Evolutionary conservation across 139 green algal genomes (phyloP).

Genomic region (Volvox africanus): DNA sequence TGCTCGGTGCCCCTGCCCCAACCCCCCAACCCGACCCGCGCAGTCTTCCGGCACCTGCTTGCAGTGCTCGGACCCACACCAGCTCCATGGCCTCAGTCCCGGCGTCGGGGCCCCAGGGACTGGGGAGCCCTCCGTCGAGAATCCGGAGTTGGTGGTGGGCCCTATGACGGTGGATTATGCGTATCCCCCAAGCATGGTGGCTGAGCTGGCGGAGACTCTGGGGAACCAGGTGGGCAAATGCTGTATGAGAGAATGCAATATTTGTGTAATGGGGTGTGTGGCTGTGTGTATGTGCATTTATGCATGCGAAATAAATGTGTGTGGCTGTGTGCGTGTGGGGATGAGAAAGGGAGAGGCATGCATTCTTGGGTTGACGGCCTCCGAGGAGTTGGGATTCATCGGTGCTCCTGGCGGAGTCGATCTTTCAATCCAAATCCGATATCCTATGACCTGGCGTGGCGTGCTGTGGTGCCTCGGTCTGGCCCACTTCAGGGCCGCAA

Average conservation of each 20-base stretch:
- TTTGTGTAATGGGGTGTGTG: neutral
- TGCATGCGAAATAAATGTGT: too few species aligned
- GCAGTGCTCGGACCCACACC: too few species aligned
- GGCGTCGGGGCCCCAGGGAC: too few species aligned
- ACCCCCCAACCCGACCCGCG: neutral
- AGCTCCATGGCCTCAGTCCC: neutral
- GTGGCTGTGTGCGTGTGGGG: neutral
- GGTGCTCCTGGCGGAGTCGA: too few species aligned
- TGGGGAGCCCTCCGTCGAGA: neutral
- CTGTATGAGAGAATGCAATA: too few species aligned
- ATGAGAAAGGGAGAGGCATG: neutral
- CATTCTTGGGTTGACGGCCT: too few species aligned
- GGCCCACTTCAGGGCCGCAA: conserved; percentile 6
- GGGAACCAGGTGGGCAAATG: conserved; percentile 8
- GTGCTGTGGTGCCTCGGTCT: too few species aligned
- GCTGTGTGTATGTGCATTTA: neutral
- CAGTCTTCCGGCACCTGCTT: neutral
- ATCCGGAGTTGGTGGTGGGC: conserved; percentile 37
- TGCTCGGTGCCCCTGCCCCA: neutral
- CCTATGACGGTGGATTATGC: neutral
- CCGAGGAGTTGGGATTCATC: too few species aligned
- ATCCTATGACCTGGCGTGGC: too few species aligned
- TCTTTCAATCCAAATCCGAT: too few species aligned
- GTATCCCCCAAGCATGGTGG: conserved; percentile 2
- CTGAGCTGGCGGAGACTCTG: neutral